Evolutionary conservation across 495 filamentous ascomycete genomes (phyloP).

Genomic region (Neurospora sp.): DNA sequence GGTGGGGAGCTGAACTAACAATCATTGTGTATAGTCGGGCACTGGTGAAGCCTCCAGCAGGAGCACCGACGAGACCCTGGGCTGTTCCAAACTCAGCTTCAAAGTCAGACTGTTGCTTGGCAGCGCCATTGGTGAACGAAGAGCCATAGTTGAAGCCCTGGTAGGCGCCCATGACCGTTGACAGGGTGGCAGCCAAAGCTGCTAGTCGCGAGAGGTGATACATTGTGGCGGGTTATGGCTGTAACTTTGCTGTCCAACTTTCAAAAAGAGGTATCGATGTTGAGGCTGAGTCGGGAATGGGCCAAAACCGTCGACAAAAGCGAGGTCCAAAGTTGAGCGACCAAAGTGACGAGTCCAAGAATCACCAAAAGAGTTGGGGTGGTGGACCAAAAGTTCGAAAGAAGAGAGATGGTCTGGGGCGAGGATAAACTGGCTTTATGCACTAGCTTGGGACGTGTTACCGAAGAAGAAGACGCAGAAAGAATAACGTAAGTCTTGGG

Average conservation of each 20-base stretch:
- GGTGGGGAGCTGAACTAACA: slow-evolving; percentile 17
- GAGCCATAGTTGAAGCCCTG: slow-evolving; percentile 82
- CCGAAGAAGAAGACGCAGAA: background rate
- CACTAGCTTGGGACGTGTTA: background rate
- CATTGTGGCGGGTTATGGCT: slow-evolving; percentile 17
- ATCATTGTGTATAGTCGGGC: slow-evolving; percentile 47
- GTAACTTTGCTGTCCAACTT: background rate
- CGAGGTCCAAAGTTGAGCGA: background rate
- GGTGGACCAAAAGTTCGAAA: background rate
- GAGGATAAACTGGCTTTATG: background rate
- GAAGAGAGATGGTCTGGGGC: background rate
- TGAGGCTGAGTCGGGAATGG: background rate
- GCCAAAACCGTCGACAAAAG: background rate
- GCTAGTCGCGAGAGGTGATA: slow-evolving; percentile 13
- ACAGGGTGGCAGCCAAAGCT: slow-evolving; percentile 20
- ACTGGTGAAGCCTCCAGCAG: slow-evolving; percentile 54
- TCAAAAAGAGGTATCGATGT: background rate
- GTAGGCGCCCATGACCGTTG: slow-evolving; percentile 25
- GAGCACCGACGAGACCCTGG: slow-evolving; percentile 55
- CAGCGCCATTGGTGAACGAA: slow-evolving; percentile 47
- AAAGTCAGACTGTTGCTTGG: slow-evolving; percentile 57
- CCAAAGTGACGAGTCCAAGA: background rate
- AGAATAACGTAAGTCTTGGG: background rate
- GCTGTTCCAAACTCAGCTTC: slow-evolving; percentile 60
- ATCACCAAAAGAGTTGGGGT: background rate